Base-by-base conservation (phyloP, 257 asterid species). In the Gynochthodes officinalis region DNA sequence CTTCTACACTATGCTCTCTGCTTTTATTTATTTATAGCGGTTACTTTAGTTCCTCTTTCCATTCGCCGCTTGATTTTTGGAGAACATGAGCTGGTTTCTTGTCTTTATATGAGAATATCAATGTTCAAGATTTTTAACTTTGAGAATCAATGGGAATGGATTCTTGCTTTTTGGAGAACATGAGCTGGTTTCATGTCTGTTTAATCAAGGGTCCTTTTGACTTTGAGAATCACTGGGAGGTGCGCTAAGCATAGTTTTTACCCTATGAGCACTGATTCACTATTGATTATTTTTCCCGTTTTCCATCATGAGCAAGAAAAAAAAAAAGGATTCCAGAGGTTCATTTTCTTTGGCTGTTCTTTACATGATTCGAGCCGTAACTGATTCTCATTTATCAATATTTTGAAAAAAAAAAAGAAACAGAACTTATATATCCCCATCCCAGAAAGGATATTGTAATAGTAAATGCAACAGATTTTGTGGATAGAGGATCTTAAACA, bases 1-100 rank as follows among this genome's bases (percentile, higher is more conserved):
- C 76, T 62, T 62, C 10, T 42, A 55, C 69, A 55, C 60, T 55
- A 21, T 55, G n/a, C 50, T 55, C 21, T 74, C 52, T 28, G 78
- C 28, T 65, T 67, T 57, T 60, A 35, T 35, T 33, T 35, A 15
- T 10, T 28, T 16, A 33, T 32, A 7, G 28, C 58, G 46, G 16
- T 32, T 49, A 10, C 23, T 30, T 65, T 7, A n/a, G 1, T 21
- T 15, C 37, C 16, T 44, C 23, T 48, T 71, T 58, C 46, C 42
- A 4, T 25, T 35, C 35, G n/a, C 52, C 63, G 10, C 77, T 35
- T 49, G 54, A 15, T 23, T 25, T 15, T 32, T 63, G 23, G 40
- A 27, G 42, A 16, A 11, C 8, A 6, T 60, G 0, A 15, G 14
- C 65, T 16, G 35, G 13, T 14, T 6, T 25, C 9, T 27, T 59